A percentile compares a stretch with the other conserved stretches of the same genome.
phyloP scores from a whole-genome alignment of 2,329 filamentous ascomycete genomes.

The Fusarium mangiferae region DNA sequence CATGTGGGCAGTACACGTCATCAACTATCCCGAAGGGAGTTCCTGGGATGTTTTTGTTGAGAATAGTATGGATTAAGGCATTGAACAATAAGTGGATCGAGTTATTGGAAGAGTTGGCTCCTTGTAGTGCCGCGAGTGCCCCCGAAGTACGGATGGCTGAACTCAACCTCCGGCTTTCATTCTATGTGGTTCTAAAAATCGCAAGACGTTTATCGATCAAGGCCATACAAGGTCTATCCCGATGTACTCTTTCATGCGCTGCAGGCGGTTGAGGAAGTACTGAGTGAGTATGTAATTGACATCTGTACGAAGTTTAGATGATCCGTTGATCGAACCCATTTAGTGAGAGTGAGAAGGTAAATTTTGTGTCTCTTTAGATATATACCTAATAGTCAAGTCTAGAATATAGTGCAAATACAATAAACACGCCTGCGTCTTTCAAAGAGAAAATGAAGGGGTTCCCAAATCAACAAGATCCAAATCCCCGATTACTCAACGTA shows the following conservation, averaged over 20 bases:
- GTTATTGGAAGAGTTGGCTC: conserved; percentile 34
- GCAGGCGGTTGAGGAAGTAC: accelerated
- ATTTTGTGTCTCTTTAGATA: not conserved
- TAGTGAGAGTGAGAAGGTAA: not conserved
- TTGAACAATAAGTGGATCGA: conserved; percentile 40
- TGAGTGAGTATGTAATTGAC: not conserved
- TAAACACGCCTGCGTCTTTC: not conserved
- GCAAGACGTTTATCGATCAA: conserved; percentile 28
- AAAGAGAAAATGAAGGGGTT: not conserved
- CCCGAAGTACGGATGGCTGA: conserved; percentile 26
- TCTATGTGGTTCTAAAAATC: conserved; percentile 23
- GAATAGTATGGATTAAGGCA: conserved; percentile 10
- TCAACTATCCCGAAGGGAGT: conserved; percentile 40
- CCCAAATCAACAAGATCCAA: not conserved
- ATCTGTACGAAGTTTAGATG: not conserved
- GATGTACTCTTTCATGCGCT: not conserved
- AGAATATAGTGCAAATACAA: not conserved
- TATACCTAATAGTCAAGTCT: not conserved
- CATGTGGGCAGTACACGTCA: conserved; percentile 50
- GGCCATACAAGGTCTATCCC: conserved; percentile 12
- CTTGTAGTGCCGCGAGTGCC: conserved; percentile 29
- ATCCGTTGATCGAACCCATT: not conserved
- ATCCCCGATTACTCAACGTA: not conserved
- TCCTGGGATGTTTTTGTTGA: conserved; percentile 8
- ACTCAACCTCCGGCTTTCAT: conserved; percentile 24